These are phyloP conservation scores for Microstegium vimineum DNA, from an alignment of 176 grass and related monocot species.

Conservation along the genomic window DNA sequence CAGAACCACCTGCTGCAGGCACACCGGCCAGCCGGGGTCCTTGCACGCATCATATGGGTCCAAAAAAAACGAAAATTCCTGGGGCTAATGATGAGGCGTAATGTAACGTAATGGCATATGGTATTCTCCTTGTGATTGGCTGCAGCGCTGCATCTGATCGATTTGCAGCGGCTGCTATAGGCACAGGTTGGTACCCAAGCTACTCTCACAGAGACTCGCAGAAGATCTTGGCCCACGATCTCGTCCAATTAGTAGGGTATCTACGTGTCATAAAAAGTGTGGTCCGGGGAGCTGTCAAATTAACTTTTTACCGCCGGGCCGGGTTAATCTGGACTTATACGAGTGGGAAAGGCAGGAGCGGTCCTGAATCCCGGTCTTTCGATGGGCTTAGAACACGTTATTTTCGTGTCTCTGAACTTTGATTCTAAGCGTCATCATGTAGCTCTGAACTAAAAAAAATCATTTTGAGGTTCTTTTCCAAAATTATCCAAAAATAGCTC, in stretches of 20 bases:
- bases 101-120: background rate
- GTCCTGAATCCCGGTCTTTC: too few species aligned
- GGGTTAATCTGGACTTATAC: too few species aligned
- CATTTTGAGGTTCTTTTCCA: too few species aligned
- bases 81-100: background rate
- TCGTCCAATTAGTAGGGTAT: constrained; percentile 15
- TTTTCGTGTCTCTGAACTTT: too few species aligned
- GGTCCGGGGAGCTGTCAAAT: background rate
- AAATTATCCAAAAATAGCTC: too few species aligned
- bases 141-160: too few species aligned
- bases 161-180: too few species aligned
- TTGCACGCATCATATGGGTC: background rate
- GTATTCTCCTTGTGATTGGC: background rate
- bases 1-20: background rate
- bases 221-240: constrained; percentile 28
- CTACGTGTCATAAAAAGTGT: constrained; percentile 8
- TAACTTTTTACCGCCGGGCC: too few species aligned
- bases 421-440: too few species aligned
- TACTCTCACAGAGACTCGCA: background rate
- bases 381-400: too few species aligned
- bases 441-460: too few species aligned
- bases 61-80: background rate
- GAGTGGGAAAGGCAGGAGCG: too few species aligned
- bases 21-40: background rate
- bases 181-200: background rate